Percentiles rank a stretch among this genome's conserved stretches.
phyloP scores from a whole-genome alignment of 2,329 filamentous ascomycete species.

The Cadophora sp. region DNA sequence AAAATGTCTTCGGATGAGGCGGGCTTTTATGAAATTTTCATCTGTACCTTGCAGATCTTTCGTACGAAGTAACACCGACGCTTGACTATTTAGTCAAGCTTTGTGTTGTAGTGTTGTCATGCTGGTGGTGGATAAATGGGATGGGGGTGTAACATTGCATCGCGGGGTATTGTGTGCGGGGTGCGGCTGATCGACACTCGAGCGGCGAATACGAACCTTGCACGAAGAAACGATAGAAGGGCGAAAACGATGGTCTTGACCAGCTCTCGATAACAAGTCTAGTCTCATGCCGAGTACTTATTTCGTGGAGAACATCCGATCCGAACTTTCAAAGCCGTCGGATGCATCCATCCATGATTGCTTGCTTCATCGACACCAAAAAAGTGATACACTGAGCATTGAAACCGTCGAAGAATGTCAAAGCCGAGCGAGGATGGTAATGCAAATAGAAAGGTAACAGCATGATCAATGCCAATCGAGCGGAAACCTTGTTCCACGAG shows the following conservation, averaged over 20 bases:
- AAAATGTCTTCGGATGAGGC: neutral
- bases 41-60: conserved; percentile 19
- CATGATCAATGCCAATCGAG: neutral
- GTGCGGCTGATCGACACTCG: neutral
- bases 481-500: neutral
- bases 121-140: conserved; percentile 14
- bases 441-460: too few species aligned
- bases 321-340: too few species aligned
- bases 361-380: too few species aligned
- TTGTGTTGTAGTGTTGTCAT: neutral
- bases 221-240: neutral
- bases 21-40: neutral
- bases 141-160: neutral
- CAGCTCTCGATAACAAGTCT: too few species aligned
- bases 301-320: too few species aligned
- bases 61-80: conserved; percentile 11
- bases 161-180: neutral
- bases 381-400: too few species aligned
- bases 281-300: too few species aligned
- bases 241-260: neutral
- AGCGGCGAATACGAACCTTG: neutral
- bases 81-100: neutral
- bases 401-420: too few species aligned
- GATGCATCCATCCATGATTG: too few species aligned
- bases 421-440: neutral